Evolutionary conservation across 1,284 basidiomycete genomes (phyloP), one percentile per base, ranked within the genome.

Genomic region (Schizopora paradoxa): DNA sequence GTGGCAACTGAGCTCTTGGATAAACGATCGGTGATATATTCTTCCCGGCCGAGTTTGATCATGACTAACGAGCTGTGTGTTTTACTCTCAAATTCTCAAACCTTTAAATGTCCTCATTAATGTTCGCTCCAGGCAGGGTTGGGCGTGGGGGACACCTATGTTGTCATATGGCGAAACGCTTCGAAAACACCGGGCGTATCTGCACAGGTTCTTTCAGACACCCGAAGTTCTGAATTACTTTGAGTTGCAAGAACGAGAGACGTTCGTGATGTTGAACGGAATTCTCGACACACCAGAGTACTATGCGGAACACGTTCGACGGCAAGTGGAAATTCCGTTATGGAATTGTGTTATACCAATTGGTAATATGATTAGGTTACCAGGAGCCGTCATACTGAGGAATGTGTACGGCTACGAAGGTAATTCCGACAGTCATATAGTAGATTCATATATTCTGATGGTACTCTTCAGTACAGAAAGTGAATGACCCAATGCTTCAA

Each of bases 1-100:
- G 68, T 68, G 4, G 72, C 72, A n/a, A 75, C 72, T 71, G 74
- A 76, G 51, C 58, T 77, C 10, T 60, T 77, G 10, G 76, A 77
- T 53, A 76, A 74, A 51, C 66, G 70, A 11, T 73, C 71, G 1
- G 66, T 69, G 14, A 72, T 72, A 10, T 76, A 74, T 51, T 74
- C 71, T 4, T 72, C 69, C 48, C 64, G 74, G 7, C 74, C 74
- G 13, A 64, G 72, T 8, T 74, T 72, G 43, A 67, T 76, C 23
- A 67, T 76, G 33, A 45, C 23, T 14, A 26, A 33, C 25, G 31
- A 32, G 18, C n/a, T 32, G 59, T 59, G 55, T 61, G 51, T 42
- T 61, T 54, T 26, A 11, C 38, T 43, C 32, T 34, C 11, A 22
- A n/a, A 16, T 3, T 5, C 10, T 35, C 8, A 5, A 5, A 35